phyloP scores from a whole-genome alignment of 2,329 filamentous ascomycete genomes.

The Helotiales sp. region DNA sequence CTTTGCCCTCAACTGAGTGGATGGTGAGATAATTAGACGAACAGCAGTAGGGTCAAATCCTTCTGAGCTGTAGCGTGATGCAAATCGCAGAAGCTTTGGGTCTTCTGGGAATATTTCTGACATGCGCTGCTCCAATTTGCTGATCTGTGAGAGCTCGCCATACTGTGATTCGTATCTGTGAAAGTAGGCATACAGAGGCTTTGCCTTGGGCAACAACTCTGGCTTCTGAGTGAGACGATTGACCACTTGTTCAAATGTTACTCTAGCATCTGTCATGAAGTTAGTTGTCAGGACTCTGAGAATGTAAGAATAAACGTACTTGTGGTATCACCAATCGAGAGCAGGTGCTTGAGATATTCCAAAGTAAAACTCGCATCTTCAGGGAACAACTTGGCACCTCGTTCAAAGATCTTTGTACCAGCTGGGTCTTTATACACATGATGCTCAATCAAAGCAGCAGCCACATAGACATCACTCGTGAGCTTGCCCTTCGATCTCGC shows the following conservation, averaged over 20 bases:
- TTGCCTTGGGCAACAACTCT: slow-evolving; percentile 72
- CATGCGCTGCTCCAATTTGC: slow-evolving; percentile 91
- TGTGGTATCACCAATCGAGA: slow-evolving; percentile 88
- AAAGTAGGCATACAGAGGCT: slow-evolving; percentile 85
- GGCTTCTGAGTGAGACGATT: slow-evolving; percentile 77
- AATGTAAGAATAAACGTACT: slow-evolving; percentile 58
- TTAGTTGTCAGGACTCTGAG: slow-evolving; percentile 19
- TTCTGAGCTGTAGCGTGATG: slow-evolving; percentile 69
- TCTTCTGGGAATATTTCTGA: slow-evolving; percentile 90
- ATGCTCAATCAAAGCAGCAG: slow-evolving; percentile 89
- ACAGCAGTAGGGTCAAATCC: slow-evolving; percentile 80
- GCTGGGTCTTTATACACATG: slow-evolving; percentile 94
- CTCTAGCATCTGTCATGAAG: slow-evolving; percentile 71
- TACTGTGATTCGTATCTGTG: slow-evolving; percentile 95
- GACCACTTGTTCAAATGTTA: slow-evolving; percentile 94
- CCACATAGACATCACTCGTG: slow-evolving; percentile 93
- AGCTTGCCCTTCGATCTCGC: slow-evolving; percentile 84
- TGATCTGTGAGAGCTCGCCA: slow-evolving; percentile 87
- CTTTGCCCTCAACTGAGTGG: slow-evolving; percentile 72
- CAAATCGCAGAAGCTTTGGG: slow-evolving; percentile 72
- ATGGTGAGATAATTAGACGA: slow-evolving; percentile 81
- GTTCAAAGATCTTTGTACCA: slow-evolving; percentile 93
- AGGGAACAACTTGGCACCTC: slow-evolving; percentile 88
- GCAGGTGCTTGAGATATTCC: slow-evolving; percentile 93
- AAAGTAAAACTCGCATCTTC: slow-evolving; percentile 92